Percentiles rank a stretch among this genome's conserved stretches.
Conservation (phyloP, 2,329 filamentous ascomycete species). For the Mycogone perniciosa region DNA sequence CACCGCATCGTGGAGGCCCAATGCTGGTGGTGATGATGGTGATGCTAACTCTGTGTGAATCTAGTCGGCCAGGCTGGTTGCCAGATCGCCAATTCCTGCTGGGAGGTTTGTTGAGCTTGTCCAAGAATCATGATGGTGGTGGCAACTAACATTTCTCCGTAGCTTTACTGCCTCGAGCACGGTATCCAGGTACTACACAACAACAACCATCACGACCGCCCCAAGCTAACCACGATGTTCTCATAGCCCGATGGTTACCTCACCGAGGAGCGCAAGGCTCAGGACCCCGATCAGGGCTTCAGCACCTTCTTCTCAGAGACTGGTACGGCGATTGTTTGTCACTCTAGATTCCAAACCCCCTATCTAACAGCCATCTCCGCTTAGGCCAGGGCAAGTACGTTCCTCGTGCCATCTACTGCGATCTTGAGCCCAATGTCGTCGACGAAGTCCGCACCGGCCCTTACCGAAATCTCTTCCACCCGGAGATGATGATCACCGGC, state of each 20-base stretch:
- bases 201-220: background rate
- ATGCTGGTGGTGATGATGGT: background rate
- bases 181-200: constrained; percentile 75
- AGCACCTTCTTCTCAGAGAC: constrained; percentile 99
- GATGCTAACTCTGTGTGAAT: constrained; percentile 46
- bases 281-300: constrained; percentile 93
- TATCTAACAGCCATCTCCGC: constrained; percentile 9
- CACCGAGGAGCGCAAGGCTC: constrained; percentile 93
- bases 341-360: background rate
- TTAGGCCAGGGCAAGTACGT: constrained; percentile 97
- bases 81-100: constrained; percentile 99
- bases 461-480: constrained; percentile 97
- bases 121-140: background rate
- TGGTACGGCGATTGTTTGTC: constrained; percentile 51
- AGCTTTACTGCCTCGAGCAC: constrained; percentile 99
- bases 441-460: constrained; percentile 97
- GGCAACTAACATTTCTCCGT: constrained; percentile 27
- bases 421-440: constrained; percentile 99
- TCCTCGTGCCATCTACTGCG: constrained; percentile 96
- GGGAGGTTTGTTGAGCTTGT: constrained; percentile 72
- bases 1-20: constrained; percentile 34
- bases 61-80: constrained; percentile 99
- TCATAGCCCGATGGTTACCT: constrained; percentile 92
- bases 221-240: constrained; percentile 9
- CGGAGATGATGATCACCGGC: constrained; percentile 98